phyloP scores from a whole-genome alignment of 2,329 filamentous ascomycete genomes.

The Curvularia sp. region DNA sequence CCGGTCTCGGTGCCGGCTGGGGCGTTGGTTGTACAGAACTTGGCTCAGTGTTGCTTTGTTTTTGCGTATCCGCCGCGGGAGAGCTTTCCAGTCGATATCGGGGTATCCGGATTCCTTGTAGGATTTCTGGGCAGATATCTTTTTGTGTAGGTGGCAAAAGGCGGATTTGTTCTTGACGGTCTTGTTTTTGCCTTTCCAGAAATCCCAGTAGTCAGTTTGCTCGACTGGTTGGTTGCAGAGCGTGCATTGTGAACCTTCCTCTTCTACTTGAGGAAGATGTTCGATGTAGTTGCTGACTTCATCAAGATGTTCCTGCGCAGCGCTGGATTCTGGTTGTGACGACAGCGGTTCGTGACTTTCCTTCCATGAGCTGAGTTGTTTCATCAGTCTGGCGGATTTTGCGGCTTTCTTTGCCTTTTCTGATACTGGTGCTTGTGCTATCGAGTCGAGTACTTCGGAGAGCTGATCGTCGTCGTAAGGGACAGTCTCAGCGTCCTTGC shows the following conservation, averaged over 20 bases:
- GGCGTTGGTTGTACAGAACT: slow-evolving; percentile 63
- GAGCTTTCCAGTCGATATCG: slow-evolving; percentile 69
- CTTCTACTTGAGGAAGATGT: slow-evolving; percentile 24
- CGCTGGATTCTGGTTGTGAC: slow-evolving; percentile 27
- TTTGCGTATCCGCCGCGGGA: slow-evolving; percentile 65
- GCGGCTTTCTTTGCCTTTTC: slow-evolving; percentile 5
- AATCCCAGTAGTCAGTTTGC: slow-evolving; percentile 59
- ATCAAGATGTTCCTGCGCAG: slow-evolving; percentile 24
- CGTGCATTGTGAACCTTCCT: slow-evolving; percentile 59
- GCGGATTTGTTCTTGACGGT: slow-evolving; percentile 61
- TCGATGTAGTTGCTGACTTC: slow-evolving; percentile 28
- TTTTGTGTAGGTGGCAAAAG: slow-evolving; percentile 50
- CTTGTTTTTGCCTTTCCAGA: slow-evolving; percentile 33
- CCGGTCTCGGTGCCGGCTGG: slow-evolving; percentile 23
- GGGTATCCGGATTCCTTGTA: slow-evolving; percentile 69
- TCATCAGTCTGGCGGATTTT: slow-evolving; percentile 20
- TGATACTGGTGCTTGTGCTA: not conserved
- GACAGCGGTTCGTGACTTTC: slow-evolving; percentile 20
- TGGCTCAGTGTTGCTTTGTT: slow-evolving; percentile 64
- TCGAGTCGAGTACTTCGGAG: slow-evolving; percentile 4
- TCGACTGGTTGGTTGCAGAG: slow-evolving; percentile 71
- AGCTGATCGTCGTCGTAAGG: slow-evolving; percentile 10
- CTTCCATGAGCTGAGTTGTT: slow-evolving; percentile 28
- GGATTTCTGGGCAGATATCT: slow-evolving; percentile 43
- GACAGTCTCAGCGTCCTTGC: not conserved